These are phyloP conservation scores for Plantago elongata DNA, from an alignment of 257 asterid genomes.

Conservation along the genomic window DNA sequence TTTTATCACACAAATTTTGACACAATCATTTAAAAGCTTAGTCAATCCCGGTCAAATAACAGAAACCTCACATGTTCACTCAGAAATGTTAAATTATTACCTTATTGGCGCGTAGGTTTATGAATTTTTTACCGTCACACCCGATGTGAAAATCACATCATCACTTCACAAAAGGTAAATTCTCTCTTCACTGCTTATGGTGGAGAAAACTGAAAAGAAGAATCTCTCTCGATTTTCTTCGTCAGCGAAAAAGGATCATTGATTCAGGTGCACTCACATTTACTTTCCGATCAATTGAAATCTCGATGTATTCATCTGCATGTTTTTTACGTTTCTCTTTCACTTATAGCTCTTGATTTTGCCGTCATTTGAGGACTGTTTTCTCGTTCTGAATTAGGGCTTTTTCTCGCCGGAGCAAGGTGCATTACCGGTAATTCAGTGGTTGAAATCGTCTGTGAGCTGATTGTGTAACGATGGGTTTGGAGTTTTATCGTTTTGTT, in stretches of 20 bases:
- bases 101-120: conserved; percentile 20
- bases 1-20: no score
- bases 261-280: no score
- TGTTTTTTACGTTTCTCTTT: not conserved
- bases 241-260: conserved; percentile 4
- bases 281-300: not conserved
- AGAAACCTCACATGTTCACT: no score
- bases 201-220: not conserved
- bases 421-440: not conserved
- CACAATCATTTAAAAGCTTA: no score
- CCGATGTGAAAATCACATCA: not conserved
- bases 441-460: not conserved
- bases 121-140: not conserved
- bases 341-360: not conserved
- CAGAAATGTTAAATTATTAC: not conserved
- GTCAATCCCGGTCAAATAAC: no score
- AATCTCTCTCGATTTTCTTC: not conserved
- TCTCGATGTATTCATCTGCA: not conserved
- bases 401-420: not conserved
- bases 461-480: conserved; percentile 1
- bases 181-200: conserved; percentile 1
- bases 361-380: not conserved
- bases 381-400: not conserved
- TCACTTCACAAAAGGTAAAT: not conserved
- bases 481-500: not conserved